These are phyloP conservation scores for Jamesozyma hellenica DNA, from an alignment of 805 yeast species.

Conservation along the genomic window DNA sequence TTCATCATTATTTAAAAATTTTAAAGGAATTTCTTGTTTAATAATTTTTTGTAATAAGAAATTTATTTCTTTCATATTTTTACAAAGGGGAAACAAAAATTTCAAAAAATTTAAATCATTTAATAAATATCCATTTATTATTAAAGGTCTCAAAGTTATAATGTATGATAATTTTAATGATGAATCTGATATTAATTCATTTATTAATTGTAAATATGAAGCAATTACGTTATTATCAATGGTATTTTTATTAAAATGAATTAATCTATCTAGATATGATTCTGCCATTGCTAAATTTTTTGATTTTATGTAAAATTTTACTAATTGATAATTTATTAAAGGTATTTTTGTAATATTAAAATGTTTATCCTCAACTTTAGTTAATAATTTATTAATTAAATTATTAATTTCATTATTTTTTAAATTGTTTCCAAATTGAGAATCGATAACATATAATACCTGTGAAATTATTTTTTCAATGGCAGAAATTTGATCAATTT, in stretches of 20 bases:
- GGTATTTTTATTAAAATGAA: slow-evolving; percentile 6
- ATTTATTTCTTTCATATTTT: slow-evolving; percentile 16
- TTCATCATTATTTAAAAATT: not conserved
- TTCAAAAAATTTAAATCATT: slow-evolving; percentile 9
- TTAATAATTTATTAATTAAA: slow-evolving; percentile 6
- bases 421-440: not conserved
- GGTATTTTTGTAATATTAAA: slow-evolving; percentile 9
- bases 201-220: not conserved
- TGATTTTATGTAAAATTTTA: slow-evolving; percentile 6
- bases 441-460: not conserved
- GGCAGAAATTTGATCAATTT: slow-evolving; percentile 14
- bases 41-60: slow-evolving; percentile 9
- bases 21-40: not conserved
- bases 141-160: slow-evolving; percentile 14
- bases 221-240: slow-evolving; percentile 4
- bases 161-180: slow-evolving; percentile 11
- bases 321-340: slow-evolving; percentile 6
- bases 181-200: not conserved
- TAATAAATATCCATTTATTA: slow-evolving; percentile 10
- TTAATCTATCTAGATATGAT: not conserved
- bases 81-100: slow-evolving; percentile 15
- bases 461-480: slow-evolving; percentile 12
- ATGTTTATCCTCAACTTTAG: slow-evolving; percentile 10
- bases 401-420: not conserved
- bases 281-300: not conserved